Evolutionary conservation across 441 rosid species (phyloP), one percentile per base, ranked within the genome.

Genomic region (Syzygium syzygioides): DNA sequence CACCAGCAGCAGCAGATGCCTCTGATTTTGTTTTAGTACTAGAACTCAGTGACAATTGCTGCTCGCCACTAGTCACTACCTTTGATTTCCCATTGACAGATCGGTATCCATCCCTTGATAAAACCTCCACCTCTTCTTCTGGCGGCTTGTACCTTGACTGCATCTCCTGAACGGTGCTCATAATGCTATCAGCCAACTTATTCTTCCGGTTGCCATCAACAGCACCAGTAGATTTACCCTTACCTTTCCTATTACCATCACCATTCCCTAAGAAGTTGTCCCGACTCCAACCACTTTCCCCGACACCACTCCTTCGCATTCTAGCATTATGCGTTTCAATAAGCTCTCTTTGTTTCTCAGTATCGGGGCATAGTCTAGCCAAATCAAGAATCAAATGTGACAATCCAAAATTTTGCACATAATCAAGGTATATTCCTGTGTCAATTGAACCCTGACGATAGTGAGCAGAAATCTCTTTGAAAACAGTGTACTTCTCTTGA

Each of bases 341-440:
- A 57, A 98, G 96, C 90, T 97, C 98, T 93, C 94, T 94, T 94
- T 98, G 99, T 92, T 96, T 98, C 89, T 87, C 94, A 37, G 93
- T 84, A 91, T 98, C 98, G 87, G 99, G 99, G 45, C 95, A 96
- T 60, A 97, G 96, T 88, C 95, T 93, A 91, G 99, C 99, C 92
- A 98, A 92, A 89, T 98, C 99, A 66, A 91, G 91, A 89, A 96
- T 94, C 87, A 96, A 94, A 93, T 95, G 98, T 26, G 96, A 93
- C 91, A 98, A 89, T 17, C 96, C 97, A 90, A 92, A 96, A 57
- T 94, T 94, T 88, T 86, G 86, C 59, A 95, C 99, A 90, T 91
- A 93, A 89, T 93, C 94, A 76, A 98, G 93, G 91, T 98, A 98
- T 56, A 79, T 91, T 83, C 30, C 92, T 9, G 98, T 91, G 87